Evolutionary conservation across 805 yeast genomes (phyloP), one percentile per base, ranked within the genome.

Genomic region (Candida schatavii): DNA sequence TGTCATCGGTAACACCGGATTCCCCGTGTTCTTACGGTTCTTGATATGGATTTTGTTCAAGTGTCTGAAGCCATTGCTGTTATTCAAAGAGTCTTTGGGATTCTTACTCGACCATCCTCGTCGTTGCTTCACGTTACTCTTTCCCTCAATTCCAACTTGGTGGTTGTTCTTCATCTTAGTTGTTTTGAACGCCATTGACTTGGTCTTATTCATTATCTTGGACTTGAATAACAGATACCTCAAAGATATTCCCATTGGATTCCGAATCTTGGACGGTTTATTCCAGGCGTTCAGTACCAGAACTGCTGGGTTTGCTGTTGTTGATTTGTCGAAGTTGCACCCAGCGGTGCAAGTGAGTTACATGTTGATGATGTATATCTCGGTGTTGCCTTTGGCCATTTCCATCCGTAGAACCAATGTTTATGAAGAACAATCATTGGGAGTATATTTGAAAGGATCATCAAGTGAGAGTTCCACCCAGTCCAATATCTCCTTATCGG

Each of bases 291-390:
- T 91, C 36, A 78, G 91, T 39, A 88, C 97, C 0, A 80, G 99
- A 69, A 93, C 98, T 1, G 96, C 96, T 0, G 99, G 99, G 0
- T 83, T 93, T 50, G 51, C 85, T 0, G 84, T 85, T 30, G 78
- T 90, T 20, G 80, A 84, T 57, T 63, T 93, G 30, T 67, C 88
- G 2, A 58, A 61, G 32, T 69, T 93, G 35, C 93, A 89, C 55
- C 93, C 97, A 0, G 93, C 96, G 0, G 87, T 91, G 39, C 96
- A 89, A 61, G 95, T 93, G 22, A 81, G 93, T 52, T 93, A 93
- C 60, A 76, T 88, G 81, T 76, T 93, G 46, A 91, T 93, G 98
- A 93, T 93, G 99, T 93, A 93, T 66, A 89, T 93, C 21, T 91
- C 98, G 13, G 97, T 91, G 34, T 72, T 90, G 57, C 99, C 99